Evolutionary conservation across 202 grass and related monocot genomes (phyloP).

Genomic region (Schoenoplectus tabernaemontani): DNA sequence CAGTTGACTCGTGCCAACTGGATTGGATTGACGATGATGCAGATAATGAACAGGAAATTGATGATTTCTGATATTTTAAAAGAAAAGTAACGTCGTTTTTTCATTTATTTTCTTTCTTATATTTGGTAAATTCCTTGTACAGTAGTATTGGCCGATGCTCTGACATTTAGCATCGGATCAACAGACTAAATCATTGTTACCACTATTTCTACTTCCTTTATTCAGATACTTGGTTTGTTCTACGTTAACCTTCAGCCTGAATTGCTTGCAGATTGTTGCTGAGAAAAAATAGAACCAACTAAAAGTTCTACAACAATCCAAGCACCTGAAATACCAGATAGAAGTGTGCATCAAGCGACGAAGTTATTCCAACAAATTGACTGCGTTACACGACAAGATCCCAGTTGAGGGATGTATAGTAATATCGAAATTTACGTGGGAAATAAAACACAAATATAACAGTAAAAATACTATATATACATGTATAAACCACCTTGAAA

Average conservation of each 20-base stretch:
- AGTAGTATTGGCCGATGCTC: background rate
- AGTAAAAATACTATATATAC: too few relatives aligned
- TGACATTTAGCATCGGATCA: background rate
- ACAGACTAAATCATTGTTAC: background rate
- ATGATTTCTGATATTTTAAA: constrained; percentile 4
- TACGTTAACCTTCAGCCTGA: background rate
- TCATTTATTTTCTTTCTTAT: background rate
- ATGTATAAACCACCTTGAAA: too few relatives aligned
- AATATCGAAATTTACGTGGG: background rate
- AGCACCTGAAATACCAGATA: background rate
- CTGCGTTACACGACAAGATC: background rate
- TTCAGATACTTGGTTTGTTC: background rate
- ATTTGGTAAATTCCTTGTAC: background rate
- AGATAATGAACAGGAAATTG: constrained; percentile 22
- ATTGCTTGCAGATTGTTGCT: background rate
- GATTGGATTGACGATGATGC: constrained; percentile 55
- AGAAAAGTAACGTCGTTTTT: background rate
- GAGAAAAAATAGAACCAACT: background rate
- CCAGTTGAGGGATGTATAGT: background rate
- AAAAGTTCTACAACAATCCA: too few relatives aligned
- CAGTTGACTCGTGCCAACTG: constrained; percentile 32
- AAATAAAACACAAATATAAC: background rate
- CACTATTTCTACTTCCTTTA: background rate
- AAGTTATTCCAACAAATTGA: background rate
- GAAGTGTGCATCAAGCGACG: background rate